Evolutionary conservation across 2,329 filamentous ascomycete species (phyloP), one percentile per base, ranked within the genome.

Genomic region (Clonostachys solani): DNA sequence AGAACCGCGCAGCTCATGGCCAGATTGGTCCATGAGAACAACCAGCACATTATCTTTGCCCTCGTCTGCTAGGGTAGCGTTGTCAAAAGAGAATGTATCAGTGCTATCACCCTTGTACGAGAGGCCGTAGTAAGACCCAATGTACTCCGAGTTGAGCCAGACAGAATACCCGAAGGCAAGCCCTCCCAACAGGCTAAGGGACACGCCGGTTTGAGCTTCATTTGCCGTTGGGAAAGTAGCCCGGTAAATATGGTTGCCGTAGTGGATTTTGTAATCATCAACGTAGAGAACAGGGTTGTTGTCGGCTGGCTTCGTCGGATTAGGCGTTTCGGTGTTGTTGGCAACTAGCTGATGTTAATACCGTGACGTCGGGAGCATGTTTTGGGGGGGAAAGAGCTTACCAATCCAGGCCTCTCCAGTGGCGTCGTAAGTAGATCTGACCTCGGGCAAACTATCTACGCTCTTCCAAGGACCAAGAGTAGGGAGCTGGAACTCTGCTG

Each of bases 21-120:
- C 81, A 16, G 76, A 80, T 61, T 83, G 74, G 54, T 84, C 77
- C 60, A 81, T 75, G 19, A 83, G 64, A 5, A 83, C 62, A n/a
- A 81, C 69, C 6, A 83, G 64, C 3, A 75, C 59, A 47, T 80
- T 79, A 1, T 68, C 60, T 8, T 38, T 52, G 1, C 54, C 57
- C 1, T 65, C 62, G 1, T 60, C 52, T 37, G 63, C 60, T 1
- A 80, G 53, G 3, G 71, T 75, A 4, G 67, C 68, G 43, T 78
- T 77, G 40, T 65, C 57, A 56, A 84, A 81, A 0, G 73, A 71
- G 17, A 83, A 66, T 0, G 69, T 67, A 4, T 64, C 55, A 2
- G 63, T 66, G 4, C 66, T 63, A 4, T 59, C 53, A 2, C 61
- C 61, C 5, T 63, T 47, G 5, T 69, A 68, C 1, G 72, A 71